Percentiles rank a stretch among this genome's conserved stretches.
phyloP scores from a whole-genome alignment of 1,139 yeast genomes.

The Scheffersomyces lignicola region DNA sequence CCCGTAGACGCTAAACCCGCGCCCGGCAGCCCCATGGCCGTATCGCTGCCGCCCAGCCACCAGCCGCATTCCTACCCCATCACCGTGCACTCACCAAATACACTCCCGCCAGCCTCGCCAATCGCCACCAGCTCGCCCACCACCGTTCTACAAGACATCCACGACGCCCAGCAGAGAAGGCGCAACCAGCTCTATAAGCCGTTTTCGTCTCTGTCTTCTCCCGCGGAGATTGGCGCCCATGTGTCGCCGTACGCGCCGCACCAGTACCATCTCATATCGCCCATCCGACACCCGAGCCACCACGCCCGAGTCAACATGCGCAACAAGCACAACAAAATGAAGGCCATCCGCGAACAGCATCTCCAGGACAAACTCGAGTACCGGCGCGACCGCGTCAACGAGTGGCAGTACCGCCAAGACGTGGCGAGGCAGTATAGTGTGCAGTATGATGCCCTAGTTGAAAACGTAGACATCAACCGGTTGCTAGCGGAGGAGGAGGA shows the following conservation, averaged over 20 bases:
- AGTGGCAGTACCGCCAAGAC: constrained; percentile 23
- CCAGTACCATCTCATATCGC: constrained; percentile 2
- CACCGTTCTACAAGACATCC: constrained; percentile 7
- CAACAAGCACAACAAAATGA: constrained; percentile 28
- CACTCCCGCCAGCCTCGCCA: not conserved
- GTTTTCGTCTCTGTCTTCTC: constrained; percentile 6
- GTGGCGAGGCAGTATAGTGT: constrained; percentile 15
- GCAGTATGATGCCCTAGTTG: constrained; percentile 17
- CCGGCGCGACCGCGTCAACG: constrained; percentile 25
- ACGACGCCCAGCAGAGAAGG: constrained; percentile 3
- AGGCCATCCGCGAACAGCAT: constrained; percentile 29
- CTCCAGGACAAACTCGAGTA: constrained; percentile 22
- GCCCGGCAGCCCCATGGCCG: not conserved
- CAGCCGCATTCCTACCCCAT: not conserved
- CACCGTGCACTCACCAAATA: not conserved
- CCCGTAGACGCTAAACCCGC: constrained; percentile 1
- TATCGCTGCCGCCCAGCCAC: not conserved
- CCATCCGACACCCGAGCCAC: constrained; percentile 8
- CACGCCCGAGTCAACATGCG: constrained; percentile 18
- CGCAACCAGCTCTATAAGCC: constrained; percentile 2
- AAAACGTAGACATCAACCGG: constrained; percentile 25
- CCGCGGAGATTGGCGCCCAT: not conserved
- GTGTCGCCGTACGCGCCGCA: not conserved
- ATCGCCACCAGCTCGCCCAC: not conserved
- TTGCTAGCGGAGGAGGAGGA: constrained; percentile 33